A percentile compares a stretch with the other conserved stretches of the same genome.
Evolutionary conservation across 805 yeast species (phyloP).

Genomic region (Saturnispora sekii): DNA sequence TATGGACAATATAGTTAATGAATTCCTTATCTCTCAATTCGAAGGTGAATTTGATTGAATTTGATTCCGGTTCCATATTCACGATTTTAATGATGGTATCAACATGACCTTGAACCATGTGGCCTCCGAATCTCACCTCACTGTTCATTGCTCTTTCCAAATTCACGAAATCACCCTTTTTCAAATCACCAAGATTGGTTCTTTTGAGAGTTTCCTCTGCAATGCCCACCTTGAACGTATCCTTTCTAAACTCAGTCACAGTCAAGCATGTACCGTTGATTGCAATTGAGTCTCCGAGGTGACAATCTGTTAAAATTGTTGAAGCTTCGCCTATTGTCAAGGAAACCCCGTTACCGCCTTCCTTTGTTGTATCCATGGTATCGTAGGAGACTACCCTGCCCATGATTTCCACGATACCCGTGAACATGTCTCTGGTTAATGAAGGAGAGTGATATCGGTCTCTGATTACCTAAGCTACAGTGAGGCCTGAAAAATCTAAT

Average conservation of each 20-base stretch:
- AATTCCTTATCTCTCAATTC: constrained; percentile 52
- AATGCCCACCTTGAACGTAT: constrained; percentile 75
- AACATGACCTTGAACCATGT: constrained; percentile 95
- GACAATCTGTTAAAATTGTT: constrained; percentile 64
- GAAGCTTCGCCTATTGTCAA: constrained; percentile 54
- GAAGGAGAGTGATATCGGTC: neutral
- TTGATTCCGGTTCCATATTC: constrained; percentile 48
- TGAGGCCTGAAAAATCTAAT: too few species aligned
- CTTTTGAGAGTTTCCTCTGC: constrained; percentile 87
- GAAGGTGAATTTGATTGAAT: constrained; percentile 71
- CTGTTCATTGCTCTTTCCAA: constrained; percentile 82
- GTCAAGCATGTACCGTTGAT: constrained; percentile 89
- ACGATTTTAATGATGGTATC: constrained; percentile 75
- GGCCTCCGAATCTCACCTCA: constrained; percentile 90
- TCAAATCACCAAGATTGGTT: constrained; percentile 61
- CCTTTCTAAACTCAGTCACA: constrained; percentile 63
- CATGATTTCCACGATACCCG: constrained; percentile 83
- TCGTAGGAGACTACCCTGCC: constrained; percentile 50
- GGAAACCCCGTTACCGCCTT: constrained; percentile 71
- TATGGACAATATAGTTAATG: constrained; percentile 75
- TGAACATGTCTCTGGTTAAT: constrained; percentile 54
- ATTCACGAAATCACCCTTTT: constrained; percentile 56
- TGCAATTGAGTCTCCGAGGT: constrained; percentile 89
- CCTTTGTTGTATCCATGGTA: constrained; percentile 35
- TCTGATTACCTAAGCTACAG: too few species aligned